Evolutionary conservation across 2,329 filamentous ascomycete species (phyloP).

Genomic region (Phaeosphaeria sp.): DNA sequence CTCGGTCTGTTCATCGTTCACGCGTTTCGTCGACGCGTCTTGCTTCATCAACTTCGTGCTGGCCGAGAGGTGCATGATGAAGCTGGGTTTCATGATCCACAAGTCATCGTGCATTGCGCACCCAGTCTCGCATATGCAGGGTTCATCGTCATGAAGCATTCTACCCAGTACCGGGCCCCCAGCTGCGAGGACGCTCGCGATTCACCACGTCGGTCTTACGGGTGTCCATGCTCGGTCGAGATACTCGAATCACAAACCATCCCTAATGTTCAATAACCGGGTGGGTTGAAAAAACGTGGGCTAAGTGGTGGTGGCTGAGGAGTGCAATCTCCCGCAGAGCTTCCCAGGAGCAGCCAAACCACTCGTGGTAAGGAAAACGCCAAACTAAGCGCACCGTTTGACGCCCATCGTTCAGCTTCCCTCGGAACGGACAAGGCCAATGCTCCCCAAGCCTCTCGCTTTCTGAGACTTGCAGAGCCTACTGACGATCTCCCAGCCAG

Average conservation of each 20-base stretch:
- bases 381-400: slow-evolving; percentile 30
- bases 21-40: slow-evolving; percentile 15
- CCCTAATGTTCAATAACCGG: slow-evolving; percentile 19
- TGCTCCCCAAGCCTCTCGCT: slow-evolving; percentile 29
- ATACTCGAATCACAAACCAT: slow-evolving; percentile 7
- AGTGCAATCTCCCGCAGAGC: slow-evolving; percentile 36
- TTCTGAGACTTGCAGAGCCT: slow-evolving; percentile 24
- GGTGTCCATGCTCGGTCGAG: slow-evolving; percentile 21
- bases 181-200: background rate
- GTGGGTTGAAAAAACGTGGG: slow-evolving; percentile 18
- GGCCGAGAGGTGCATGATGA: slow-evolving; percentile 7
- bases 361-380: slow-evolving; percentile 25
- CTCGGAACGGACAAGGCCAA: slow-evolving; percentile 14
- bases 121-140: slow-evolving; percentile 9
- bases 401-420: slow-evolving; percentile 29
- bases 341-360: slow-evolving; percentile 25
- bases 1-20: slow-evolving; percentile 5
- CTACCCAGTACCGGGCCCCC: slow-evolving; percentile 4
- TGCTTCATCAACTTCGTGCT: slow-evolving; percentile 23
- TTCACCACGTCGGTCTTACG: slow-evolving; percentile 13
- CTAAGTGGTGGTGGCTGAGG: slow-evolving; percentile 26
- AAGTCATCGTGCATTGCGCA: slow-evolving; percentile 9
- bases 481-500: slow-evolving; percentile 31
- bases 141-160: slow-evolving; percentile 1
- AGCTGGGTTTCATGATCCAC: slow-evolving; percentile 9